Evolutionary conservation across 768 basidiomycete species (phyloP), one percentile per base, ranked within the genome.

Genomic region (Lactarius sp.): DNA sequence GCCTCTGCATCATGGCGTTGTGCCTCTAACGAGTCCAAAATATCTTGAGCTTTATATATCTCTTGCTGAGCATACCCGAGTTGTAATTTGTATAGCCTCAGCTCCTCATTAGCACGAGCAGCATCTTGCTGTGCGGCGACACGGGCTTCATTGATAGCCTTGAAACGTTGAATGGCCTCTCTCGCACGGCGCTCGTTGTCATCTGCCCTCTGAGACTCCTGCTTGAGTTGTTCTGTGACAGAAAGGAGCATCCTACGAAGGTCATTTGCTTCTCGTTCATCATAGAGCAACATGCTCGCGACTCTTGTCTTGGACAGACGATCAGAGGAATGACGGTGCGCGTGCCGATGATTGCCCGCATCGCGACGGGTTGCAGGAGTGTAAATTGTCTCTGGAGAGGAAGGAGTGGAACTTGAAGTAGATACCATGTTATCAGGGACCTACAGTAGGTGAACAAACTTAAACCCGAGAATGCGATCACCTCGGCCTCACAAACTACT

Each of bases 61-160:
- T 86, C 84, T 74, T 75, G 76, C 66, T 86, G 84, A 16, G 86
- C 85, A 39, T 79, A 74, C 18, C 83, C 80, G 33, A 85, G 72
- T 75, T 85, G 83, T 1, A 81, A 54, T 69, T 83, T 85, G 69
- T 85, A 87, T 58, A 85, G 58, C 53, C 75, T 73, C 52, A 86
- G 69, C 65, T 87, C 85, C 37, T 83, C 78, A 54, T 76, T 75
- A 12, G 75, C 71, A 36, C 70, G 70, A 12, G 66, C 51, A 2
- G 73, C 71, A 18, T 73, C 72, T 50, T 75, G 70, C 67, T 70
- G 73, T 56, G 67, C 76, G 66, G 63, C 8, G 1, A 71, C 27
- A 9, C 74, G 68, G 1, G 74, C 74, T 2, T 77, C 74, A 27
- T 74, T 73, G 60, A 77, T 69, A 36, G 70, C 66, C 4, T 70